Percentiles rank a stretch among this genome's conserved stretches.
Evolutionary conservation across 495 filamentous ascomycete genomes (phyloP).

Genomic region (Penicillium maclennaniae): DNA sequence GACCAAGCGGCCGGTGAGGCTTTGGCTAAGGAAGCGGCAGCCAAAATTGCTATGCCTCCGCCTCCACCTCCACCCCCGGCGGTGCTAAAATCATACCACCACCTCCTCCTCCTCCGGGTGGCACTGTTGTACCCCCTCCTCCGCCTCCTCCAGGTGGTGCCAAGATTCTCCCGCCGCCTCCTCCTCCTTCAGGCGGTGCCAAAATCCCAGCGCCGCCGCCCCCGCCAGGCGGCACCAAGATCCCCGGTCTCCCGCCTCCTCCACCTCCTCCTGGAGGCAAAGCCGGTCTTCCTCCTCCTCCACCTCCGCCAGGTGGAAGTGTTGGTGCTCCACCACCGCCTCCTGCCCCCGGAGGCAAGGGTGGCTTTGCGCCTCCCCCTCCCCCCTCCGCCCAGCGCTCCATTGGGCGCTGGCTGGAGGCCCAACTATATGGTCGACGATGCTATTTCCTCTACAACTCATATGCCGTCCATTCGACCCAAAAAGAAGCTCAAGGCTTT

Average conservation of each 20-base stretch:
- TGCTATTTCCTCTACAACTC: slow-evolving; percentile 39
- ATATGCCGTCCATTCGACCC: slow-evolving; percentile 73
- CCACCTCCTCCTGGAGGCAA: slow-evolving; percentile 48
- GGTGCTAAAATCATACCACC: slow-evolving; percentile 13
- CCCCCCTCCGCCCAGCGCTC: slow-evolving; percentile 56
- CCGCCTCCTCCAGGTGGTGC: slow-evolving; percentile 37
- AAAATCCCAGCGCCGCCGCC: slow-evolving; percentile 30
- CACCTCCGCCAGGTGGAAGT: slow-evolving; percentile 40
- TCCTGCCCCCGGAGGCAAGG: slow-evolving; percentile 39
- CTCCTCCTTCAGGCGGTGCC: slow-evolving; percentile 41
- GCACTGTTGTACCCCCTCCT: slow-evolving; percentile 12
- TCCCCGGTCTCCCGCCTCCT: slow-evolving; percentile 30
- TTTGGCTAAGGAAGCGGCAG: slow-evolving; percentile 13
- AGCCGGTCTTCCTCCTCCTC: slow-evolving; percentile 44
- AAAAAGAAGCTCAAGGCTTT: slow-evolving; percentile 99
- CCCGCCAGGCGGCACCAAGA: slow-evolving; percentile 35
- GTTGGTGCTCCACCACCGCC: slow-evolving; percentile 52
- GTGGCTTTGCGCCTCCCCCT: slow-evolving; percentile 45
- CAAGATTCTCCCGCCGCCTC: slow-evolving; percentile 35
- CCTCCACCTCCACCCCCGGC: slow-evolving; percentile 35
- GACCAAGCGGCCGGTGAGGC: slow-evolving; percentile 20
- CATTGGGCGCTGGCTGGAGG: slow-evolving; percentile 55
- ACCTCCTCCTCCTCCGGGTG: slow-evolving; percentile 41
- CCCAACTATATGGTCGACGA: slow-evolving; percentile 43
- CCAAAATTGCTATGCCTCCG: slow-evolving; percentile 41